phyloP scores from a whole-genome alignment of 1,284 basidiomycete species.

The Puccinia novopanici region DNA sequence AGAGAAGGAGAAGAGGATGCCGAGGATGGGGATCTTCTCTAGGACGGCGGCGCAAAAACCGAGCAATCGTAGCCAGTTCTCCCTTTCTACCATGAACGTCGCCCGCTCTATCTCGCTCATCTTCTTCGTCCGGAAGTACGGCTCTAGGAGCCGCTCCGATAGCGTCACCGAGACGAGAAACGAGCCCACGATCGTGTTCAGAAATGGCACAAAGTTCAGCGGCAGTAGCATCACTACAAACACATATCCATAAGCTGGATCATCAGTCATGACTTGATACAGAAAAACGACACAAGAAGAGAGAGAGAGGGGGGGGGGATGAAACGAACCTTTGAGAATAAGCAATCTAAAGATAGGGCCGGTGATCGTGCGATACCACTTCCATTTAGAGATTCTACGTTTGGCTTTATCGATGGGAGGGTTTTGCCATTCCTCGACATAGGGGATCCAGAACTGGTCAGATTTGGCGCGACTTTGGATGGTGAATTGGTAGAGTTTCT shows the following conservation, averaged over 20 bases:
- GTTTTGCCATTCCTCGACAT: constrained; percentile 57
- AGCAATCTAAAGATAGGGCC: constrained; percentile 54
- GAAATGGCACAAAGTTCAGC: constrained; percentile 70
- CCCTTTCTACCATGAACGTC: constrained; percentile 78
- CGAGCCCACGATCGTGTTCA: constrained; percentile 66
- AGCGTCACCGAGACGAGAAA: constrained; percentile 71
- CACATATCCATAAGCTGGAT: neutral
- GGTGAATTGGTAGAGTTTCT: constrained; percentile 72
- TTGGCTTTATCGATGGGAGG: constrained; percentile 56
- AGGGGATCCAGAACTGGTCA: constrained; percentile 65
- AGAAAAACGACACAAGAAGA: neutral
- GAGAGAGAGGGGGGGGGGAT: neutral
- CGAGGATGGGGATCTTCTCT: constrained; percentile 75
- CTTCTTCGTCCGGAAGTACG: constrained; percentile 77
- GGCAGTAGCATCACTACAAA: constrained; percentile 70
- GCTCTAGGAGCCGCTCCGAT: constrained; percentile 70
- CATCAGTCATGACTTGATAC: neutral
- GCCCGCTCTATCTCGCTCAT: constrained; percentile 72
- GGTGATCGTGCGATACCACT: constrained; percentile 54
- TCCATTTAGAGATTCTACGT: constrained; percentile 49
- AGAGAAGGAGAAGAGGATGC: constrained; percentile 75
- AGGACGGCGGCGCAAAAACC: constrained; percentile 76
- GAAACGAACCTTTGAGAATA: constrained; percentile 54
- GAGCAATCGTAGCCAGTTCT: constrained; percentile 79
- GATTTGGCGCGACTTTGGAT: constrained; percentile 76